Evolutionary conservation across 768 basidiomycete genomes (phyloP).

Genomic region (Kockovaella imperatae): DNA sequence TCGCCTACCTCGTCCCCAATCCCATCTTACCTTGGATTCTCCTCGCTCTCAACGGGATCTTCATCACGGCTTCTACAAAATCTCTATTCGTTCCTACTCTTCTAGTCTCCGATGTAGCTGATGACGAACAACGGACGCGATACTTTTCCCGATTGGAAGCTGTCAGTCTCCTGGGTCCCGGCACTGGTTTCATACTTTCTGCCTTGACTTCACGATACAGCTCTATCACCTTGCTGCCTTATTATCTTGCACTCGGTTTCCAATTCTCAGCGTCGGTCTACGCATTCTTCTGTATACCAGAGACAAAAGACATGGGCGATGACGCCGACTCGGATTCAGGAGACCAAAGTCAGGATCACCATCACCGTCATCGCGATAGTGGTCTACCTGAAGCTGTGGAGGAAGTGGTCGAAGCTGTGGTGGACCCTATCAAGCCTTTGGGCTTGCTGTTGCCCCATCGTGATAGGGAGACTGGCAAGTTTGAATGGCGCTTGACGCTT

Average conservation of each 20-base stretch:
- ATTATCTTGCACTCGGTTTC: constrained; percentile 29
- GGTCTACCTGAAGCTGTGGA: constrained; percentile 2
- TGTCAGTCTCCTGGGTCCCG: constrained; percentile 31
- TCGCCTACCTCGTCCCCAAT: constrained; percentile 11
- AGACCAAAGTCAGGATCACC: constrained; percentile 10
- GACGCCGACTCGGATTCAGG: constrained; percentile 4
- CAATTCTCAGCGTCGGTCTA: constrained; percentile 26
- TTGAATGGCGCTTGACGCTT: constrained; percentile 27
- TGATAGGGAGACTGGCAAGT: constrained; percentile 15
- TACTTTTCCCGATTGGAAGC: constrained; percentile 38
- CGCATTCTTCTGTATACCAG: constrained; percentile 23
- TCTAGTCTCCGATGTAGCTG: constrained; percentile 29
- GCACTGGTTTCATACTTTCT: constrained; percentile 23
- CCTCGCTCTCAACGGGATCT: constrained; percentile 25
- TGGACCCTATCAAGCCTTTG: constrained; percentile 28
- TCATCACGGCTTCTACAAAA: constrained; percentile 35
- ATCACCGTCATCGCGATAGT: constrained; percentile 1
- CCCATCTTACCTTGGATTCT: constrained; percentile 24
- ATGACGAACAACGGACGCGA: constrained; percentile 22
- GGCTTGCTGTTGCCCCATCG: constrained; percentile 25
- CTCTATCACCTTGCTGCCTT: constrained; percentile 23
- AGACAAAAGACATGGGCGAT: constrained; percentile 11
- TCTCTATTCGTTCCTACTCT: constrained; percentile 32
- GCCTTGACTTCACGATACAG: constrained; percentile 31
- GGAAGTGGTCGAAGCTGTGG: constrained; percentile 13